Percentiles rank a stretch among this genome's conserved stretches.
Evolutionary conservation across 495 filamentous ascomycete genomes (phyloP).

Genomic region (Clohesyomyces aquaticus): DNA sequence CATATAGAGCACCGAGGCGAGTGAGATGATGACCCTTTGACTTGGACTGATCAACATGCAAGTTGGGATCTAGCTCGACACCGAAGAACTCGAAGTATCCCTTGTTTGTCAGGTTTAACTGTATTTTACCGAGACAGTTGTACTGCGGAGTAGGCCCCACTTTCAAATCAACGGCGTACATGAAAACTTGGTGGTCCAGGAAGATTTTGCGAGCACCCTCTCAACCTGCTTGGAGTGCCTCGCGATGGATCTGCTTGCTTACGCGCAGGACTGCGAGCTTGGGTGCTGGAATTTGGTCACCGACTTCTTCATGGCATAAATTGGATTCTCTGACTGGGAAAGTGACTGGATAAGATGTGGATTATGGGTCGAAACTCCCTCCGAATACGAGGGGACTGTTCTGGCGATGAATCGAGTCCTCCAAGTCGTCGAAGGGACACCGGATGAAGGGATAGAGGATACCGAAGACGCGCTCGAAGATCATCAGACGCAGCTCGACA

Average conservation of each 20-base stretch:
- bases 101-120: slow-evolving; percentile 3
- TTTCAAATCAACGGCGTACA: neutral
- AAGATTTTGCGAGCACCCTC: slow-evolving; percentile 6
- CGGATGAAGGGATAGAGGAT: neutral
- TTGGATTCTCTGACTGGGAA: neutral
- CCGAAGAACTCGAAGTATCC: slow-evolving; percentile 14
- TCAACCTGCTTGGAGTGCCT: slow-evolving; percentile 9
- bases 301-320: neutral
- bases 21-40: neutral
- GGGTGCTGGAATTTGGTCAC: neutral
- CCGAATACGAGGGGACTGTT: neutral
- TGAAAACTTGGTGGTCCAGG: neutral
- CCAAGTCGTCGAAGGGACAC: neutral
- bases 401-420: neutral
- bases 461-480: neutral
- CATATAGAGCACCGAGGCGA: neutral
- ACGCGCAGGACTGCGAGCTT: slow-evolving; percentile 1
- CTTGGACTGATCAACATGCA: neutral
- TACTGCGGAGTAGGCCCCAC: neutral
- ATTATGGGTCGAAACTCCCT: neutral
- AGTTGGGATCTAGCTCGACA: neutral
- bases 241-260: neutral
- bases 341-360: neutral
- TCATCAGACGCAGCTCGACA: neutral
- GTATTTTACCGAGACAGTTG: slow-evolving; percentile 2